Conservation (phyloP, 768 basidiomycete species). For the Kwoniella heveanensis region DNA sequence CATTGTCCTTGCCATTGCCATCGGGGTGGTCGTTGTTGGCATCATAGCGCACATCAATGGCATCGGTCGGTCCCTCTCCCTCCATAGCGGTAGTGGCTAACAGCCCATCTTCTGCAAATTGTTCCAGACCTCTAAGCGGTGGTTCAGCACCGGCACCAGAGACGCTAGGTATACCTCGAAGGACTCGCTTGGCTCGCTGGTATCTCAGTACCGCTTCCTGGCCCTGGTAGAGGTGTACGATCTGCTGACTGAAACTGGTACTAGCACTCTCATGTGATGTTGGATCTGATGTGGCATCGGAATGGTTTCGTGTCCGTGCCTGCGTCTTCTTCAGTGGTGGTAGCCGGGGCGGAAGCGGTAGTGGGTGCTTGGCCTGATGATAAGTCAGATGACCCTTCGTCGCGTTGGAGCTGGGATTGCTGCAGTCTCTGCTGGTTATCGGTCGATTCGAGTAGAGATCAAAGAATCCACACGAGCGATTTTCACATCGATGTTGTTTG, state of each 20-base stretch:
- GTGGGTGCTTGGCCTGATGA: background rate
- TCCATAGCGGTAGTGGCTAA: no score
- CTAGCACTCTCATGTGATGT: background rate
- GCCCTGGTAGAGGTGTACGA: no score
- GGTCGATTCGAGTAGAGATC: no score
- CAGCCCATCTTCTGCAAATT: slow-evolving; percentile 12
- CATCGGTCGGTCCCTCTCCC: no score
- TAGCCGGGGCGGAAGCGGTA: background rate
- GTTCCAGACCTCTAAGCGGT: slow-evolving; percentile 10
- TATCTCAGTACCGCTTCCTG: slow-evolving; percentile 17
- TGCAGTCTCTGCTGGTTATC: no score
- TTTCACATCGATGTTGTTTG: no score
- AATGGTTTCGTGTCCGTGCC: slow-evolving; percentile 16
- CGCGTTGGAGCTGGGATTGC: no score
- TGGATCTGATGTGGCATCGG: slow-evolving; percentile 23
- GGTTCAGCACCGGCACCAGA: background rate
- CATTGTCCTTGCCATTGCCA: slow-evolving; percentile 3
- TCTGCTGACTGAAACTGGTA: background rate
- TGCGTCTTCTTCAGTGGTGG: no score
- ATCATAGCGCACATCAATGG: no score
- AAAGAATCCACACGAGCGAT: no score
- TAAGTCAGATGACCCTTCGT: background rate
- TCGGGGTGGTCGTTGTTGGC: no score
- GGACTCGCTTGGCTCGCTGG: slow-evolving; percentile 36
- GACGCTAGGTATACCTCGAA: slow-evolving; percentile 33